A percentile compares a stretch with the other conserved stretches of the same genome.
These are phyloP conservation scores for Phytopythium helicoides DNA, from an alignment of 352 stramenopile genomes.

Conservation along the genomic window DNA sequence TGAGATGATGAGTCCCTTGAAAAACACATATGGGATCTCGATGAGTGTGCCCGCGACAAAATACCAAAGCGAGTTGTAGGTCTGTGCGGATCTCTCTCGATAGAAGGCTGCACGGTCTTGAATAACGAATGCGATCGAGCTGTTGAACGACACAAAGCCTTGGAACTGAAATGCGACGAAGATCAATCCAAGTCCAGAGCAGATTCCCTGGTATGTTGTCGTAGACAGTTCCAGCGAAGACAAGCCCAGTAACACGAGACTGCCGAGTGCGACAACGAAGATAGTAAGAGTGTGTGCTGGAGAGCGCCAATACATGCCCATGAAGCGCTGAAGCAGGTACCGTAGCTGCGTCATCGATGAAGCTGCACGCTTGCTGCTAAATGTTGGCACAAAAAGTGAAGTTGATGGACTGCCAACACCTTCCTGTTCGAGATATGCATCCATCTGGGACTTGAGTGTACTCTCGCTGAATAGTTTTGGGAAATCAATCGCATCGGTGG, in stretches of 20 bases:
- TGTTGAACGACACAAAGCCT: constrained; percentile 59
- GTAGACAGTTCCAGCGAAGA: constrained; percentile 38
- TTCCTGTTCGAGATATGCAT: too few relatives aligned
- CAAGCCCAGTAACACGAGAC: constrained; percentile 57
- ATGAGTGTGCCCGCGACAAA: constrained; percentile 56
- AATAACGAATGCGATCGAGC: constrained; percentile 48
- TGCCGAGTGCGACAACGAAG: constrained; percentile 48
- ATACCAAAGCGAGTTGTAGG: constrained; percentile 75
- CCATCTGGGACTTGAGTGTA: constrained; percentile 16
- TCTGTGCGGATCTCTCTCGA: constrained; percentile 57
- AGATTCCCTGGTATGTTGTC: constrained; percentile 25
- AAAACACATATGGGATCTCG: constrained; percentile 54
- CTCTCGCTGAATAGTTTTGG: too few relatives aligned
- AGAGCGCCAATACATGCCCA: constrained; percentile 37
- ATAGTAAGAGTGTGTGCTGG: constrained; percentile 72
- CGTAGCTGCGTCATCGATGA: constrained; percentile 12
- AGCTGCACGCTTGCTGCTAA: constrained; percentile 22
- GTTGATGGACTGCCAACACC: too few relatives aligned
- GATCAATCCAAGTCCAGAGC: constrained; percentile 49
- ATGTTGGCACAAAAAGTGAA: too few relatives aligned
- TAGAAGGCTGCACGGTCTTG: constrained; percentile 67
- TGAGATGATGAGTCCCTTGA: constrained; percentile 24
- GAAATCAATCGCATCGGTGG: too few relatives aligned
- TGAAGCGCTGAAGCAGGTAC: constrained; percentile 12
- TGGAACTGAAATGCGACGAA: constrained; percentile 66